These are phyloP conservation scores for Penicillium palitans DNA, from an alignment of 2,329 filamentous ascomycete species.

Conservation along the genomic window DNA sequence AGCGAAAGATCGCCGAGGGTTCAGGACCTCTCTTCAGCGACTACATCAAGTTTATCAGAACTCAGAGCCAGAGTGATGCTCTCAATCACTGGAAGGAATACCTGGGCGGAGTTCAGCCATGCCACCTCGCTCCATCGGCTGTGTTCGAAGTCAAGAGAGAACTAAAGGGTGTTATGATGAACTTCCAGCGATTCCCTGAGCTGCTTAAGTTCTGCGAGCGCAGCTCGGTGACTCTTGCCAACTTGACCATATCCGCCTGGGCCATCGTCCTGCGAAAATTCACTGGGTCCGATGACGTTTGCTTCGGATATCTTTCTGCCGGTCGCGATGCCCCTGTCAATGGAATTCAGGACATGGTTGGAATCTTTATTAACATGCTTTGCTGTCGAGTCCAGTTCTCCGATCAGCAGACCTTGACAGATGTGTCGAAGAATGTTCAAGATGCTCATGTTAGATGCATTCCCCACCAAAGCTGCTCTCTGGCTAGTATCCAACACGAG, in stretches of 20 bases:
- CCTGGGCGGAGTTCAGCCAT: conserved; percentile 35
- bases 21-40: conserved; percentile 38
- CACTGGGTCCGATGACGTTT: conserved; percentile 40
- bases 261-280: conserved; percentile 39
- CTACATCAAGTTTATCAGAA: conserved; percentile 39
- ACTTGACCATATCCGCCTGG: conserved; percentile 42
- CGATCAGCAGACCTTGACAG: conserved; percentile 37
- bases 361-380: conserved; percentile 57
- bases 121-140: conserved; percentile 28
- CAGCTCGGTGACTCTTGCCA: conserved; percentile 37
- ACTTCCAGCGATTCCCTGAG: conserved; percentile 33
- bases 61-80: conserved; percentile 28
- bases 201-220: conserved; percentile 36
- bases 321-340: conserved; percentile 49
- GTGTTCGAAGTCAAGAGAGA: conserved; percentile 18
- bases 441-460: conserved; percentile 50
- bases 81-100: conserved; percentile 40
- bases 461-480: conserved; percentile 52
- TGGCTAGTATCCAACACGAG: conserved; percentile 50
- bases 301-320: conserved; percentile 44
- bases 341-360: conserved; percentile 49
- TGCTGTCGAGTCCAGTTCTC: conserved; percentile 49
- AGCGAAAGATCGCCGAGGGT: conserved; percentile 27
- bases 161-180: conserved; percentile 30
- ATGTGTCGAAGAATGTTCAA: conserved; percentile 48